Evolutionary conservation across 2,329 filamentous ascomycete species (phyloP).

Genomic region (Colletotrichum tropicale): DNA sequence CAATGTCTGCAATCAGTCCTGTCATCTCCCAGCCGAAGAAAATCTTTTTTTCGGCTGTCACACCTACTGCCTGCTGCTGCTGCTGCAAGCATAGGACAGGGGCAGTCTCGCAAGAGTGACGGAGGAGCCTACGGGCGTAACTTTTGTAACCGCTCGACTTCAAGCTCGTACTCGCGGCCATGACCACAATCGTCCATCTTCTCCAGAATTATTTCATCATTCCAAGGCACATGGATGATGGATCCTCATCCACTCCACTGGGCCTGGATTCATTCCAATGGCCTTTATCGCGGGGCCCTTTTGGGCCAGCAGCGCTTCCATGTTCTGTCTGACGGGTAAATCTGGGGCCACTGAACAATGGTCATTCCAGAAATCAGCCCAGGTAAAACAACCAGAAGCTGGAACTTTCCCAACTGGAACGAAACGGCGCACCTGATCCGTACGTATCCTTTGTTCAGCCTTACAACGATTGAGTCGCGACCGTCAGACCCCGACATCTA

Average conservation of each 20-base stretch:
- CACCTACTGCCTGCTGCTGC: not conserved
- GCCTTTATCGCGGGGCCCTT: not conserved
- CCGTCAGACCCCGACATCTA: not conserved
- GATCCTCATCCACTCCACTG: not conserved
- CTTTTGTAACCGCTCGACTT: not conserved
- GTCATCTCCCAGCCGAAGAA: not conserved
- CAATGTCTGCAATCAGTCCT: not conserved
- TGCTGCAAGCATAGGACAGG: not conserved
- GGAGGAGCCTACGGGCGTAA: not conserved
- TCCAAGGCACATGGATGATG: not conserved
- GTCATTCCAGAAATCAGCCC: not conserved
- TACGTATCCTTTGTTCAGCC: not conserved
- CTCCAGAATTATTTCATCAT: not conserved
- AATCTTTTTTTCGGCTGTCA: not conserved
- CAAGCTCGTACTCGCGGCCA: constrained; percentile 14
- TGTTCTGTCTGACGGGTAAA: not conserved
- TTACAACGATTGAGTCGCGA: not conserved
- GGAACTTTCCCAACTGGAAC: not conserved
- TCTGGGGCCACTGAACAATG: not conserved
- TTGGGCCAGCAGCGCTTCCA: not conserved
- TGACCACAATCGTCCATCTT: not conserved
- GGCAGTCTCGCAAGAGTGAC: not conserved
- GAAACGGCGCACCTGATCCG: not conserved
- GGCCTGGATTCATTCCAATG: not conserved
- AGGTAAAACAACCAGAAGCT: not conserved